Base-by-base conservation (phyloP, 345 rosid genomes). In the Syzygium oleosum region DNA sequence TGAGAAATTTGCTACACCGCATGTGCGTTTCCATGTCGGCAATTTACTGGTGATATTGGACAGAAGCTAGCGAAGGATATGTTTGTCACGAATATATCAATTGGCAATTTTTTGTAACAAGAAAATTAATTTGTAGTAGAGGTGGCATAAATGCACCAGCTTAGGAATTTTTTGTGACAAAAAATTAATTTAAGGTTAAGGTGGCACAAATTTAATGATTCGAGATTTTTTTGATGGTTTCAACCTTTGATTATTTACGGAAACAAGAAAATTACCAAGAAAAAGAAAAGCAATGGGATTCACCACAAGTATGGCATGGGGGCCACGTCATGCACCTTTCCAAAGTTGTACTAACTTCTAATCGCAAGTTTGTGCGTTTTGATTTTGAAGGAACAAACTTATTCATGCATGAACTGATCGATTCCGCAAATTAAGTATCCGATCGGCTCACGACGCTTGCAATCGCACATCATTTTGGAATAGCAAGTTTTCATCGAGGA, bases 401-500 rank as follows among this genome's bases (percentile, higher is more conserved):
- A 59, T 29, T 59, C 9, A 17, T 34, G 46, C 80, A 4, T 25
- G 25, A 73, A 34, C 13, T 34, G 0, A 19, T 17, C 11, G 19
- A 31, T 31, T 31, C 79, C 19, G 23, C 23, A 9, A 9, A 3
- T n/a, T n/a, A 13, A 61, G 73, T 6, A 34, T 73, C 46, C 7
- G 14, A 73, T 17, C 78, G 0, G 43, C 6, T 65, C 43, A 0
- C 5, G 5, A 65, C 12, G 12, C 78, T 31, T 1, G 23, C 12
- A 6, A 2, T 31, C 3, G 12, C 38, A 1, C 43, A 31, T 16
- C 73, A 4, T 63, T 31, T 34, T n/a, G 73, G 7, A 59, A 0
- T 13, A 27, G 65, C 65, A 27, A 27, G 65, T 61, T n/a, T 17
- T 61, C 73, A 2, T 61, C 73, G 1, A 65, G 78, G 46, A 68